phyloP scores from a whole-genome alignment of 2,329 filamentous ascomycete genomes.

The Coniochaeta hoffmannii region DNA sequence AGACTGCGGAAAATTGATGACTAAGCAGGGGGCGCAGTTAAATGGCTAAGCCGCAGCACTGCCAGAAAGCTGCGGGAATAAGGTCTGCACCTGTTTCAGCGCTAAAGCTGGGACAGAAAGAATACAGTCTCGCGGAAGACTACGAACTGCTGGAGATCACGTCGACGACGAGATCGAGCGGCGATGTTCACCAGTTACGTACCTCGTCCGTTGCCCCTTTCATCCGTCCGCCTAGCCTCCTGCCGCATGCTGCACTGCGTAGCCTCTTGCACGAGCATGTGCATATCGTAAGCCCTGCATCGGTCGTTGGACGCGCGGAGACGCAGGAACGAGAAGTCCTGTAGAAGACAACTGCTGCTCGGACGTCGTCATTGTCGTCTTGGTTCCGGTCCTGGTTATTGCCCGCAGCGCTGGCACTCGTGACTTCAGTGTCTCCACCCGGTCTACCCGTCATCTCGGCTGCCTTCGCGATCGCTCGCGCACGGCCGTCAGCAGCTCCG shows the following conservation, averaged over 20 bases:
- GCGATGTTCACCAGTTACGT: conserved; percentile 12
- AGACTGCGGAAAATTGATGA: no score
- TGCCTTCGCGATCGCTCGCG: conserved; percentile 12
- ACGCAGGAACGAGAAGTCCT: conserved; percentile 25
- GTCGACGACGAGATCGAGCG: conserved; percentile 13
- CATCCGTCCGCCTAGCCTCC: conserved; percentile 1
- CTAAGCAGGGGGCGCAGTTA: no score
- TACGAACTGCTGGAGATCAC: no score
- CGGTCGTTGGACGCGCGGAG: conserved; percentile 3
- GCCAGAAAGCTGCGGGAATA: no score
- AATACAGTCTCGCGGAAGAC: no score
- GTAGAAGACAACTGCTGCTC: conserved; percentile 17
- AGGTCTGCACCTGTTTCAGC: no score
- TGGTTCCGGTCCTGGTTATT: background rate
- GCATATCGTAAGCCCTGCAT: conserved; percentile 19
- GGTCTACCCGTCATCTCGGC: background rate
- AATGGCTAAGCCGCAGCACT: no score
- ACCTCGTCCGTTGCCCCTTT: conserved; percentile 14
- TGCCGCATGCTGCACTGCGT: conserved; percentile 11
- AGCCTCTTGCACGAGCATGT: conserved; percentile 23
- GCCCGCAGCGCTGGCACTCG: background rate
- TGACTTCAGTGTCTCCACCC: background rate
- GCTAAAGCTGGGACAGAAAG: no score
- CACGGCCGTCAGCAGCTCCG: conserved; percentile 12
- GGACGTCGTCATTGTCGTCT: background rate